Conservation (phyloP, 2,329 filamentous ascomycete species). For the Calycina marina region DNA sequence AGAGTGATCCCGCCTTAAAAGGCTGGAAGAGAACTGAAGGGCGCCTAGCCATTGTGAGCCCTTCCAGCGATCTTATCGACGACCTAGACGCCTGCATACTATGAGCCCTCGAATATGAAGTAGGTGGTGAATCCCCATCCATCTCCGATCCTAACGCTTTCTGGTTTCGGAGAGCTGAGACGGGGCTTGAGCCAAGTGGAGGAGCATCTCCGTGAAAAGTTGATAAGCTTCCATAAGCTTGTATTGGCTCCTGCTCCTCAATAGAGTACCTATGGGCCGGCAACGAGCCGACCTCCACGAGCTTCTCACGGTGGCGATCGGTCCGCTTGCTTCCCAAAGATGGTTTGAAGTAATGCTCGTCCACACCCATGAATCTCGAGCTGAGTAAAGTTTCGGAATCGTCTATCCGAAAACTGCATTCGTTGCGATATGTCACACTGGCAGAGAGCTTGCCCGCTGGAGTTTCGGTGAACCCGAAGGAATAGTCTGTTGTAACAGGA, state of each 20-base stretch:
- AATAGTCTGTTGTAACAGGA: constrained; percentile 58
- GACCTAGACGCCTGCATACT: constrained; percentile 20
- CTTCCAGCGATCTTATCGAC: constrained; percentile 32
- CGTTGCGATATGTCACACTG: constrained; percentile 69
- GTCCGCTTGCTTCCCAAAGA: constrained; percentile 37
- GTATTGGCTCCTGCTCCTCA: constrained; percentile 46
- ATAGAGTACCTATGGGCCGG: constrained; percentile 42
- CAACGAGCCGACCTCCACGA: constrained; percentile 55
- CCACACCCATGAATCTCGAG: constrained; percentile 83
- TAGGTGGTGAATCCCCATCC: constrained; percentile 41
- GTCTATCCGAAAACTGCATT: constrained; percentile 82
- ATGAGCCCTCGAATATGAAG: constrained; percentile 28
- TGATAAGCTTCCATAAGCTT: constrained; percentile 79
- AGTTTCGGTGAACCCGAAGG: constrained; percentile 73
- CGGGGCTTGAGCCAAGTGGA: constrained; percentile 66
- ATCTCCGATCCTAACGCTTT: constrained; percentile 45
- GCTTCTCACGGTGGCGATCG: constrained; percentile 25
- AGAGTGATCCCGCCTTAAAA: constrained; percentile 93
- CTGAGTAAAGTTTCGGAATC: constrained; percentile 83
- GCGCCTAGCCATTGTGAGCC: constrained; percentile 40
- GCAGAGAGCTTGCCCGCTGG: constrained; percentile 74
- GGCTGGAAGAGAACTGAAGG: constrained; percentile 85
- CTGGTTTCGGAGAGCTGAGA: constrained; percentile 65
- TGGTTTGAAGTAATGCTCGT: constrained; percentile 76
- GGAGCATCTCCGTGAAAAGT: constrained; percentile 79